Base-by-base conservation (phyloP, 139 green algal genomes). In the Auxenochlorella protothecoides region DNA sequence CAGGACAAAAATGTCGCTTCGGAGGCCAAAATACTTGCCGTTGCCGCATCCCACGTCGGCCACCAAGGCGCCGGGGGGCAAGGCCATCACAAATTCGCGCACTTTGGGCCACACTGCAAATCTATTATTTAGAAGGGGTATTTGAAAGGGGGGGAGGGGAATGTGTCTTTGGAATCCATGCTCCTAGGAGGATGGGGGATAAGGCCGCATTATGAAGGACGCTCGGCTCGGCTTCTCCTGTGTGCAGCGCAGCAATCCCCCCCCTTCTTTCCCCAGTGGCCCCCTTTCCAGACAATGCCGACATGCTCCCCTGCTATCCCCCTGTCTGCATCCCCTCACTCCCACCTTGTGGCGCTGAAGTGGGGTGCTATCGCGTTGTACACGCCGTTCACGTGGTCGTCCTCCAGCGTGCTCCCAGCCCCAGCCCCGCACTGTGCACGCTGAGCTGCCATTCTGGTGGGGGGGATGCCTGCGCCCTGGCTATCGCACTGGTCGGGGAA, bases 1-100 rank as follows among this genome's bases (percentile, higher is more conserved):
- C 59, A 93, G 68, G 65, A 93, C 80, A 6, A 82, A 84, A 3
- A 91, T 15, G 84, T 97, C 91, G 0, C 67, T 59, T 5, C 91
- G 71, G 69, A 96, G 84, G 0, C 79, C 86, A 77, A 97, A 91
- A 85, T 97, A 97, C 85, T 98, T 98, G 59, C 95, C 95, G 78
- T 99, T 99, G 65, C 95, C 95, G 76, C 93, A 98, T 0, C 95
- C 95, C 55, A 96, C 87, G 73, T 99, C 94, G 3, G 85, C 90
- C 8, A 97, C 79, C 27, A 97, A 53, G 27, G 74, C 79, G 5
- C 85, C 83, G 0, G 68, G 14, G 0, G 85, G 76, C 55, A 98
- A 79, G 9, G 59, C 51, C 13, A 93, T 78, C 0, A 99, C 76
- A 76, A 98, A 99, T 14, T 74, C 66, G 0, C 84, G 77, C 11